Conservation (phyloP, 176 grass and related monocot genomes). For the Poa annua region DNA sequence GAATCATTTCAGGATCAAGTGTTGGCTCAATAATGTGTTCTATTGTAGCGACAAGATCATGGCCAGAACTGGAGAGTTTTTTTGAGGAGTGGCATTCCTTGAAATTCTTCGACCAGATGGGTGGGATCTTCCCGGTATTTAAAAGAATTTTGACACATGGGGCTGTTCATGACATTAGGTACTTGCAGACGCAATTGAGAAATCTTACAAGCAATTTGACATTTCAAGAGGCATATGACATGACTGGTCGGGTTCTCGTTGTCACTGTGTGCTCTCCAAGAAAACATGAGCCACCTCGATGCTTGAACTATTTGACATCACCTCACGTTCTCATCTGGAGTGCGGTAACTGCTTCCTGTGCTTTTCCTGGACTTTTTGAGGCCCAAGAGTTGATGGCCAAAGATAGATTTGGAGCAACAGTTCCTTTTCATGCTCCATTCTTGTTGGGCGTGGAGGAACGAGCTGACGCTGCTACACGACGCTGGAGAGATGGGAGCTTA, state of each 20-base stretch:
- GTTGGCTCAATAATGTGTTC: slow-evolving; percentile 91
- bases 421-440: slow-evolving; percentile 87
- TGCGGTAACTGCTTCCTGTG: slow-evolving; percentile 90
- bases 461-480: slow-evolving; percentile 50
- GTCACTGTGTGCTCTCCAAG: slow-evolving; percentile 88
- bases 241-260: slow-evolving; percentile 81
- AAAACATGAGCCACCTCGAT: slow-evolving; percentile 87
- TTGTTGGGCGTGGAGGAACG: slow-evolving; percentile 53
- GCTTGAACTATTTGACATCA: slow-evolving; percentile 92
- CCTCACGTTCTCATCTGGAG: slow-evolving; percentile 98
- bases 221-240: slow-evolving; percentile 98
- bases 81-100: slow-evolving; percentile 95
- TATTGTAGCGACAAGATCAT: slow-evolving; percentile 78
- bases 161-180: slow-evolving; percentile 82
- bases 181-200: slow-evolving; percentile 73
- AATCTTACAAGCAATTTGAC: slow-evolving; percentile 93
- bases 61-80: slow-evolving; percentile 87
- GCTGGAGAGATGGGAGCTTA: slow-evolving; percentile 93
- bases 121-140: slow-evolving; percentile 77
- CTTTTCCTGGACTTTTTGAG: slow-evolving; percentile 93
- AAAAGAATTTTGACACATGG: slow-evolving; percentile 83
- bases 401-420: slow-evolving; percentile 86
- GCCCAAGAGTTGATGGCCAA: slow-evolving; percentile 97
- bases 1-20: slow-evolving; percentile 91
- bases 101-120: slow-evolving; percentile 95